These are phyloP conservation scores for Solanum pinnatisectum DNA, from an alignment of 257 asterid genomes.

Conservation along the genomic window DNA sequence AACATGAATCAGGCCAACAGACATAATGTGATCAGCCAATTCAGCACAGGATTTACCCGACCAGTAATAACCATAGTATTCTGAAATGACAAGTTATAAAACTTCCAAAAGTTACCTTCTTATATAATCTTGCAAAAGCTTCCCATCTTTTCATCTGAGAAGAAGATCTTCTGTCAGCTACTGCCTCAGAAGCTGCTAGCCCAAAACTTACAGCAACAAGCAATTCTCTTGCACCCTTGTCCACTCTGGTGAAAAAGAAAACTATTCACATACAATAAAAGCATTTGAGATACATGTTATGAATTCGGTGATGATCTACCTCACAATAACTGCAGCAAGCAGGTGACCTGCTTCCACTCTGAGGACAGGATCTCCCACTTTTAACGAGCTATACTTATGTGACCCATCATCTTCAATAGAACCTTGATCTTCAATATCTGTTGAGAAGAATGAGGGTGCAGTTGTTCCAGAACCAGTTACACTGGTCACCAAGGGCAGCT, in stretches of 20 bases:
- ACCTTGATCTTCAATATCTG: constrained; percentile 48
- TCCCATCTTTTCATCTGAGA: constrained; percentile 80
- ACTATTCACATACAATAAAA: constrained; percentile 3
- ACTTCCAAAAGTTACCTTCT: constrained; percentile 44
- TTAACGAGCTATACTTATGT: constrained; percentile 51
- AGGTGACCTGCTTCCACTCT: constrained; percentile 95
- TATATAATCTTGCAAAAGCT: constrained; percentile 75
- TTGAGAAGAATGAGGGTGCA: constrained; percentile 31
- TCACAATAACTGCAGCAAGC: constrained; percentile 86
- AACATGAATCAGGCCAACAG: background rate
- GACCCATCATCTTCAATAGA: constrained; percentile 37
- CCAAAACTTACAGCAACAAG: constrained; percentile 96
- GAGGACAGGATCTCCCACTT: constrained; percentile 91
- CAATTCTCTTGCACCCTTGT: constrained; percentile 74
- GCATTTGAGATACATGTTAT: background rate
- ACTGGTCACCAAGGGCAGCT: constrained; percentile 41
- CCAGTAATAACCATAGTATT: background rate
- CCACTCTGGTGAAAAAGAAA: constrained; percentile 47
- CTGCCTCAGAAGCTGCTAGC: constrained; percentile 71
- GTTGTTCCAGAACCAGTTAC: constrained; percentile 32
- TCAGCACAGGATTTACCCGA: background rate
- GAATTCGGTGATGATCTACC: constrained; percentile 34
- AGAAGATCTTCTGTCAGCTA: constrained; percentile 82
- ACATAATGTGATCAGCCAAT: background rate
- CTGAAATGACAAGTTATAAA: background rate